Evolutionary conservation across 495 filamentous ascomycete species (phyloP), one percentile per base, ranked within the genome.

Genomic region (Pyrenula massariospora): DNA sequence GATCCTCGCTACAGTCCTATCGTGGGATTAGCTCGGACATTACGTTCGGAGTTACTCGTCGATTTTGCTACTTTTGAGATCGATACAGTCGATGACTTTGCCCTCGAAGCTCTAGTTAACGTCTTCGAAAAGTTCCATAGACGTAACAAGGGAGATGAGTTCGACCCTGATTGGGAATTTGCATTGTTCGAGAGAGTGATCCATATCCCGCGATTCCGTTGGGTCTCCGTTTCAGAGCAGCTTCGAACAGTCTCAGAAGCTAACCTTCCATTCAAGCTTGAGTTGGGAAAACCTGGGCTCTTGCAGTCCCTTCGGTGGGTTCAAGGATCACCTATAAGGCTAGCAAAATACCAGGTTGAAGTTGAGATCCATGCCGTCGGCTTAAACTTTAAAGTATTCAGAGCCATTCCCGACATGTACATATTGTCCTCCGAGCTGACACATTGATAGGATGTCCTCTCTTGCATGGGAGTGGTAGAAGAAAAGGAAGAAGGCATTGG

Each of bases 391-490:
- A 64, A 58, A 24, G 68, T 70, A 54, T 0, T 65, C 20, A 48
- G 24, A 23, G 5, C 22, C 5, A 24, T 15, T 62, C 49, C 11
- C 11, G 10, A 49, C 42, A 23, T 21, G n/a, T 54, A 22, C 23
- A 53, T n/a, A 19, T 0, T 10, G n/a, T 49, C 25, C 10, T 12
- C 49, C 51, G 15, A 19, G 56, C 11, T 56, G 51, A n/a, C 23
- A 1, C n/a, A 10, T 11, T 56, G 10, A 25, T 24, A 67, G 64
- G 75, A 77, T 54, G 59, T 77, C 0, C 57, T 68, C 2, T 55
- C 65, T 10, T 62, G 64, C 0, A 70, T 77, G 65, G 72, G 70
- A 0, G 63, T 76, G 12, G 57, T 77, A 0, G 59, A 63, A 56
- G 57, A 22, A 50, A 52, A 19, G 20, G 65, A 72, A 48, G 53